Evolutionary conservation across 345 rosid species (phyloP), one percentile per base, ranked within the genome.

Genomic region (Acer negundo): DNA sequence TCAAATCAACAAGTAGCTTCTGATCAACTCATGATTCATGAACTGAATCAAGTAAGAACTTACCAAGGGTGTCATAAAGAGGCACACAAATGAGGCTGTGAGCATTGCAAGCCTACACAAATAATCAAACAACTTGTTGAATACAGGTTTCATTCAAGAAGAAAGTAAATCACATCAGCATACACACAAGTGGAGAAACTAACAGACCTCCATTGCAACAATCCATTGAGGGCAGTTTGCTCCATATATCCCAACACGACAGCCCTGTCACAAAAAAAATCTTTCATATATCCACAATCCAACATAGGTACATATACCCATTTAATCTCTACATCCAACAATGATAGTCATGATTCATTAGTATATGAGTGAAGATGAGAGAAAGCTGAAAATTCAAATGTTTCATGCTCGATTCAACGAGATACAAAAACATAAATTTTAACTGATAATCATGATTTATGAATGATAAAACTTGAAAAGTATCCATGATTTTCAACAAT

Each of bases 61-160:
- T 91, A 95, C 99, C 99, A 17, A 96, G 90, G 26, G 97, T 93
- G 79, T 96, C 99, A 82, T 95, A 95, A 55, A 95, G 95, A 73
- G 99, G 99, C 75, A 95, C 99, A 77, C 96, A 93, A 55, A 92
- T 79, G 73, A 92, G 86, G 82, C 93, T 88, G 75, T 89, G 93
- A 58, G 95, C 99, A 75, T 77, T 82, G 81, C 97, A 91, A 80
- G 98, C 98, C 99, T 95, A 72, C 22, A 90, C 53, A 75, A 74
- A 74, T 53, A 72, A 72, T 72, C 9, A 72, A 46, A 78, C 22
- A 68, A 61, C 35, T 40, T 55, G 65, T 51, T 69, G 31, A 35
- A 53, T 42, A 23, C 35, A 40, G 24, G 24, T 22, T 42, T 59
- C 77, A 66, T 65, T 42, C 56, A 49, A 38, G 64, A 35, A 42